These are phyloP conservation scores for Fusarium sp. DNA, from an alignment of 2,329 filamentous ascomycete species.

Conservation along the genomic window DNA sequence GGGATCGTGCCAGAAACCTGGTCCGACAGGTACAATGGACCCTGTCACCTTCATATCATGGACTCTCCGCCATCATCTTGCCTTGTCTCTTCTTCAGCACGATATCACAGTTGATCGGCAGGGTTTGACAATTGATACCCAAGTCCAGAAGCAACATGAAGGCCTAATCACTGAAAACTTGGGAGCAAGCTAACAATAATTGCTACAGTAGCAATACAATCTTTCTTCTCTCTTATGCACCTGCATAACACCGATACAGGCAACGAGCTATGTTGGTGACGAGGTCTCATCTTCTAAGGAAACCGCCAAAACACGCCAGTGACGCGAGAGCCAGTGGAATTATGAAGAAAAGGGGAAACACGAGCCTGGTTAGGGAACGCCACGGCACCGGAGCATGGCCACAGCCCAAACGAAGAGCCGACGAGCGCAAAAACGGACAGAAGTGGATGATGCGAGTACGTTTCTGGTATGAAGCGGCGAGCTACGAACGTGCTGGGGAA, in stretches of 20 bases:
- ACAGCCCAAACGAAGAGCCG: constrained; percentile 40
- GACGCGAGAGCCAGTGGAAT: constrained; percentile 26
- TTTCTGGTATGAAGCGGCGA: constrained; percentile 44
- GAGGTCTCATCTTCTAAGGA: not conserved
- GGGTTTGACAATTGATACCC: not conserved
- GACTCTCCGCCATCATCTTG: not conserved
- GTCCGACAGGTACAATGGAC: constrained; percentile 30
- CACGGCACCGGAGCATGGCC: constrained; percentile 23
- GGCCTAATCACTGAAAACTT: not conserved
- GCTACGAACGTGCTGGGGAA: constrained; percentile 44
- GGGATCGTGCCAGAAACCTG: constrained; percentile 44
- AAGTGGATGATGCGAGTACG: constrained; percentile 45
- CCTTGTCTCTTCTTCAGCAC: not conserved
- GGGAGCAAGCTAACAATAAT: not conserved
- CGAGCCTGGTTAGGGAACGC: constrained; percentile 40
- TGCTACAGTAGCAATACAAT: not conserved
- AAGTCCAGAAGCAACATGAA: not conserved
- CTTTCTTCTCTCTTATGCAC: not conserved
- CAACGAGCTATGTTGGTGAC: constrained; percentile 16
- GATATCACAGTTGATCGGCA: not conserved
- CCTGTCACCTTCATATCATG: constrained; percentile 25
- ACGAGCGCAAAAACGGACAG: constrained; percentile 46
- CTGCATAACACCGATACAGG: not conserved
- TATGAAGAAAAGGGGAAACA: constrained; percentile 36
- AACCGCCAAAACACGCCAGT: constrained; percentile 16